Evolutionary conservation across 163 green algal species (phyloP).

Genomic region (Trebouxia gelatinosa): DNA sequence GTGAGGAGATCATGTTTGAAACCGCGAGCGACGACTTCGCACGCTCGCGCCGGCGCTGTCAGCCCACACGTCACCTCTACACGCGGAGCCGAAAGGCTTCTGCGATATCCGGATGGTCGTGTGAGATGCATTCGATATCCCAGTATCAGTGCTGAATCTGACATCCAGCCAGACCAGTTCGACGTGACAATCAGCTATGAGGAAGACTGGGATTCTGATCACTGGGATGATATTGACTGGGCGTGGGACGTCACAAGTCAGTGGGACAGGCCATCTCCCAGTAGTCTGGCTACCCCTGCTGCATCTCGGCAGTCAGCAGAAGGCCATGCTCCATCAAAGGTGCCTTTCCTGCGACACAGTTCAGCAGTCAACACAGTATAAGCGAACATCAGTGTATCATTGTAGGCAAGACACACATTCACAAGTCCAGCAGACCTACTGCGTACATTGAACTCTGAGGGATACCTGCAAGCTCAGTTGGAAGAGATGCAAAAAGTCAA

Average conservation of each 20-base stretch:
- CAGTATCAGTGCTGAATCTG: background rate
- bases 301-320: background rate
- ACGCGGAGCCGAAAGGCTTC: too few relatives aligned
- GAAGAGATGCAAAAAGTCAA: slow-evolving; percentile 40
- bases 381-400: background rate
- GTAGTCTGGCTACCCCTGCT: too few relatives aligned
- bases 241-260: slow-evolving; percentile 2
- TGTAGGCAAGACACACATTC: slow-evolving; percentile 17
- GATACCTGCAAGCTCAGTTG: slow-evolving; percentile 43
- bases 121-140: slow-evolving; percentile 25
- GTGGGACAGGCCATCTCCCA: background rate
- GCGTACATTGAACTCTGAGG: slow-evolving; percentile 46
- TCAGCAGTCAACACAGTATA: background rate
- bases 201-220: slow-evolving; percentile 26
- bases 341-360: background rate
- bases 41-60: too few relatives aligned
- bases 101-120: slow-evolving; percentile 20
- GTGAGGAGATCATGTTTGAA: too few relatives aligned
- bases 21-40: too few relatives aligned
- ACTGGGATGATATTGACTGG: slow-evolving; percentile 27
- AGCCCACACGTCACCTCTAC: too few relatives aligned
- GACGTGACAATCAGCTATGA: slow-evolving; percentile 21
- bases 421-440: slow-evolving; percentile 51
- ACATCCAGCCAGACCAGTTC: background rate
- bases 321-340: background rate